Percentiles rank a stretch among this genome's conserved stretches.
These are phyloP conservation scores for Ostreobium quekettii DNA, from an alignment of 139 green algal genomes.

Conservation along the genomic window DNA sequence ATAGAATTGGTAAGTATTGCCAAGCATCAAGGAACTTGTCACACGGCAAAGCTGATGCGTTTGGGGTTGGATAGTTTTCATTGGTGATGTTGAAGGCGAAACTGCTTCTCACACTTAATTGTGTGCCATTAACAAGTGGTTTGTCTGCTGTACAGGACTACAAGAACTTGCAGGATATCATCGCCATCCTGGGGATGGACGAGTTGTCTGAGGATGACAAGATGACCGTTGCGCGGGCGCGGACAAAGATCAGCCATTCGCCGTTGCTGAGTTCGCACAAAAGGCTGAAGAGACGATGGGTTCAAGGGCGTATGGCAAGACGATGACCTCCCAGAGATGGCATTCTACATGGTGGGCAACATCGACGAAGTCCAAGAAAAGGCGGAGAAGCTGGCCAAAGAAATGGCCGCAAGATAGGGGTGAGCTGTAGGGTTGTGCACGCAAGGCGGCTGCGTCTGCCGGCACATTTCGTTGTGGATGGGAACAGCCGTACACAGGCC, in stretches of 20 bases:
- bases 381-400: conserved; percentile 77
- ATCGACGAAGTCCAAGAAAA: conserved; percentile 82
- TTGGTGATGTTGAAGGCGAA: too few relatives aligned
- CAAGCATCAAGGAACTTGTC: too few relatives aligned
- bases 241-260: conserved; percentile 60
- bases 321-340: conserved; percentile 96
- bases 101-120: too few relatives aligned
- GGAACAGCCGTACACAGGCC: too few relatives aligned
- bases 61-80: too few relatives aligned
- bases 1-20: too few relatives aligned
- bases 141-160: conserved; percentile 72
- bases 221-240: conserved; percentile 90
- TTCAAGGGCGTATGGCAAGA: conserved; percentile 48
- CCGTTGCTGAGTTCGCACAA: conserved; percentile 96
- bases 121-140: too few relatives aligned
- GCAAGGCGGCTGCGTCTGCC: too few relatives aligned
- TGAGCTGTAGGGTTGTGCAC: too few relatives aligned
- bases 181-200: conserved; percentile 99
- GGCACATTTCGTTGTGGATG: too few relatives aligned
- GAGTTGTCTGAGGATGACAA: conserved; percentile 99
- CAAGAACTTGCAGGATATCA: conserved; percentile 98
- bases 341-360: conserved; percentile 98
- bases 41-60: too few relatives aligned
- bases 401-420: conserved; percentile 31
- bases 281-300: conserved; percentile 72